Evolutionary conservation across 306 rosid species (phyloP).

Genomic region (Begonia loranthoides): DNA sequence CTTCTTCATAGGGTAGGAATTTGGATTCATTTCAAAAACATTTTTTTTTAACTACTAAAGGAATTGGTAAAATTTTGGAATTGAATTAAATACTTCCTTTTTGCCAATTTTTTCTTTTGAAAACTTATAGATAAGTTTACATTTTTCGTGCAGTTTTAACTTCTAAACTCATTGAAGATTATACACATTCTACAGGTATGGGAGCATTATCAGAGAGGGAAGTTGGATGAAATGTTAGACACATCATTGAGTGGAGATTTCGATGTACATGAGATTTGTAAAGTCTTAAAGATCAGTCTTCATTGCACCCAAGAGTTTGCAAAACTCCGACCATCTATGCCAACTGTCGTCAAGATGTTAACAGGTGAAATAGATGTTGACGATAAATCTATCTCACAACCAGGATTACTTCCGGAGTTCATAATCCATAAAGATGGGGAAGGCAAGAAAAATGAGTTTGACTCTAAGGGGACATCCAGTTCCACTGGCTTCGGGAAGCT

Average conservation of each 20-base stretch:
- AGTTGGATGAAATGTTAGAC: conserved; percentile 43
- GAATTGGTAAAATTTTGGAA: too few relatives aligned
- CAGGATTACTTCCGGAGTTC: conserved; percentile 55
- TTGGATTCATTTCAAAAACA: neutral
- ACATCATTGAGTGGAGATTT: conserved; percentile 17
- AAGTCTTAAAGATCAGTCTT: conserved; percentile 53
- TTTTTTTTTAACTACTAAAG: neutral
- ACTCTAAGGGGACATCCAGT: conserved; percentile 17
- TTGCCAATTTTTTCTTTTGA: too few relatives aligned
- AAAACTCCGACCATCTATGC: conserved; percentile 66
- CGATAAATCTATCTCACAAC: conserved; percentile 34
- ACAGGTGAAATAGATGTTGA: conserved; percentile 33
- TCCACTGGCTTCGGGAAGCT: conserved; percentile 16
- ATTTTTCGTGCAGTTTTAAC: too few relatives aligned
- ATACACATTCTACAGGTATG: conserved; percentile 39
- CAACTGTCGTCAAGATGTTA: conserved; percentile 50
- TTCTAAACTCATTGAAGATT: neutral
- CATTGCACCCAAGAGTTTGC: conserved; percentile 76
- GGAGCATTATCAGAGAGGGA: conserved; percentile 39
- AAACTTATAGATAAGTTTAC: too few relatives aligned
- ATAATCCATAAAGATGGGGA: conserved; percentile 13
- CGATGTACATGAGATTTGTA: conserved; percentile 40
- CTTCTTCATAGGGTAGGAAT: conserved; percentile 60
- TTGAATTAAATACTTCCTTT: too few relatives aligned
- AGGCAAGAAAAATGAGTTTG: conserved; percentile 13